phyloP scores from a whole-genome alignment of 805 yeast species.

The Ogataea populi-albae region DNA sequence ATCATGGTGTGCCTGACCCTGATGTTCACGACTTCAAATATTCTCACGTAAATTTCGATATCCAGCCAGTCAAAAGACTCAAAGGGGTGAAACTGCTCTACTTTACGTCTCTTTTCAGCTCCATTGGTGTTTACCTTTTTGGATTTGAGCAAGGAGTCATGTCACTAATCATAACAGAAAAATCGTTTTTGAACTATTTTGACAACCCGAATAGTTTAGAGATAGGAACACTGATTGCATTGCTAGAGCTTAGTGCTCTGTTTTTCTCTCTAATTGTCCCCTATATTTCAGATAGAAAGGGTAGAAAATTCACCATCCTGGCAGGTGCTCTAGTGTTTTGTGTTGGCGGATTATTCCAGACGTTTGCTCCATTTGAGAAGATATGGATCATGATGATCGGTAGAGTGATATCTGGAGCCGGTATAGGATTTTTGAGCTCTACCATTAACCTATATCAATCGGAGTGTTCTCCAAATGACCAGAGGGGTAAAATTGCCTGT shows the following conservation, averaged over 20 bases:
- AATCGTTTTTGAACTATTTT: conserved; percentile 63
- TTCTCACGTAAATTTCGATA: conserved; percentile 21
- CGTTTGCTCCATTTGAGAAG: conserved; percentile 42
- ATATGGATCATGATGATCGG: conserved; percentile 65
- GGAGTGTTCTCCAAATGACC: conserved; percentile 84
- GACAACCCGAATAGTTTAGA: conserved; percentile 65
- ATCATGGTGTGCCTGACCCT: conserved; percentile 1
- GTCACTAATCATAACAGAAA: conserved; percentile 77
- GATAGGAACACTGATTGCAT: conserved; percentile 81
- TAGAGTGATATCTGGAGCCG: conserved; percentile 76
- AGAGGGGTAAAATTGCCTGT: conserved; percentile 81
- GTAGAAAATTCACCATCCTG: conserved; percentile 74
- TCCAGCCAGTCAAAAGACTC: conserved; percentile 15
- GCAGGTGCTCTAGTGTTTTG: conserved; percentile 74
- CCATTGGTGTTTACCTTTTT: conserved; percentile 45
- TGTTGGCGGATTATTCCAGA: conserved; percentile 71
- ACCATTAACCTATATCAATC: conserved; percentile 87
- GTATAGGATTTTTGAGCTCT: conserved; percentile 80
- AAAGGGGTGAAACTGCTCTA: conserved; percentile 26
- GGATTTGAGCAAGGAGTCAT: conserved; percentile 78
- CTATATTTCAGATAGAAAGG: conserved; percentile 67
- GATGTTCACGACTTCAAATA: conserved; percentile 7
- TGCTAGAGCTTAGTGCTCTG: conserved; percentile 81
- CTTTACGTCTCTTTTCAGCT: conserved; percentile 26
- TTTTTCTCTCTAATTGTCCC: conserved; percentile 74